Conservation (phyloP, 306 rosid genomes). For the Cicer yamashitae region DNA sequence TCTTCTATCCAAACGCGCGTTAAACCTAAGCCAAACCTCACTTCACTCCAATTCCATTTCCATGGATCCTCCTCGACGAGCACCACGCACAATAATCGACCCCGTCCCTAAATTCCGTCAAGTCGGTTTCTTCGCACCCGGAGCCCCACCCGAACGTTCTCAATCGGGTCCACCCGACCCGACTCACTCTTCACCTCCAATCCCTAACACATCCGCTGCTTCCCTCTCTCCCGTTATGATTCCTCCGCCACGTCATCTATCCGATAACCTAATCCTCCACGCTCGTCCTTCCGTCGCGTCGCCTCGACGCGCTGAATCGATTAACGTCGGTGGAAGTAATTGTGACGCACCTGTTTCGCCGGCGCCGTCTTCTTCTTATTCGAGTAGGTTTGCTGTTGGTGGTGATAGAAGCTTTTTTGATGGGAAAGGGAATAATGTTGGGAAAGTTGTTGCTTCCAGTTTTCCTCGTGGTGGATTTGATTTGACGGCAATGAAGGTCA, state of each 20-base stretch:
- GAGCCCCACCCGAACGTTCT: slow-evolving; percentile 54
- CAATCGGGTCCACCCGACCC: slow-evolving; percentile 57
- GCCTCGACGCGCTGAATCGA: slow-evolving; percentile 42
- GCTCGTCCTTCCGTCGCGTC: slow-evolving; percentile 47
- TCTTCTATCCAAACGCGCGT: slow-evolving; percentile 32
- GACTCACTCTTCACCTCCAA: slow-evolving; percentile 43
- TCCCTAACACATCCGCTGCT: slow-evolving; percentile 54
- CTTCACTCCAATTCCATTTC: not conserved
- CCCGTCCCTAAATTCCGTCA: slow-evolving; percentile 88
- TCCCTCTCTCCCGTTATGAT: slow-evolving; percentile 86
- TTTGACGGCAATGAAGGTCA: slow-evolving; percentile 58
- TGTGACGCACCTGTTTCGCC: slow-evolving; percentile 46
- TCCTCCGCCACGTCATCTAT: slow-evolving; percentile 75
- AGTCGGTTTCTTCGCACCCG: slow-evolving; percentile 81
- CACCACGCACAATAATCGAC: slow-evolving; percentile 67
- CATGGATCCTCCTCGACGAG: slow-evolving; percentile 91
- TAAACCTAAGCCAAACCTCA: slow-evolving; percentile 41
- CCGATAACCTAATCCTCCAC: slow-evolving; percentile 53
- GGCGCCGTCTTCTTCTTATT: slow-evolving; percentile 51
- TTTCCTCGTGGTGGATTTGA: slow-evolving; percentile 69
- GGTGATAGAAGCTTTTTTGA: slow-evolving; percentile 48
- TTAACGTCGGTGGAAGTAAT: slow-evolving; percentile 37
- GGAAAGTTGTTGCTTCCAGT: slow-evolving; percentile 51
- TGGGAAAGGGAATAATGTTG: slow-evolving; percentile 46
- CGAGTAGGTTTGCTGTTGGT: slow-evolving; percentile 42